These are phyloP conservation scores for Penicillium freii DNA, from an alignment of 2,329 filamentous ascomycete genomes.

Conservation along the genomic window DNA sequence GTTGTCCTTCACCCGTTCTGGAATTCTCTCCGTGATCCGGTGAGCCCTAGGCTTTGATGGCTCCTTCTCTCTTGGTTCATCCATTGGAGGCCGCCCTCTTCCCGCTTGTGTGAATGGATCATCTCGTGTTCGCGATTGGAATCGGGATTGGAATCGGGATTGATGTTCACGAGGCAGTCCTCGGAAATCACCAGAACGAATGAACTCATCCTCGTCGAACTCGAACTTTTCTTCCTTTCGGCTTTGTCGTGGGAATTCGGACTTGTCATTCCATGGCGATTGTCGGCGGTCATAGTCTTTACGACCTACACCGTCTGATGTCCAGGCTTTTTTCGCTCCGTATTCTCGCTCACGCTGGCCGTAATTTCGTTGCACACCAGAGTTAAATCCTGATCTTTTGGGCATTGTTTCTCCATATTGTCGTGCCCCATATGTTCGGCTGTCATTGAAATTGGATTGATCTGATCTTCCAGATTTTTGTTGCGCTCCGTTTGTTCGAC, in stretches of 20 bases:
- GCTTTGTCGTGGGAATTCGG: neutral
- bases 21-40: slow-evolving; percentile 24
- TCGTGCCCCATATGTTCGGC: neutral
- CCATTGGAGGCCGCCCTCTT: neutral
- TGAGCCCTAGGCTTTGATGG: slow-evolving; percentile 16
- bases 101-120: neutral
- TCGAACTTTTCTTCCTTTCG: slow-evolving; percentile 4
- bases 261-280: neutral
- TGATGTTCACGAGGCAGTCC: slow-evolving; percentile 26
- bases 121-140: slow-evolving; percentile 3
- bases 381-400: neutral
- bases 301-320: neutral
- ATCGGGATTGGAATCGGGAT: slow-evolving; percentile 7
- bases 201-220: slow-evolving; percentile 34
- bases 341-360: neutral
- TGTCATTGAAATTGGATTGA: neutral
- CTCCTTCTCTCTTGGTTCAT: slow-evolving; percentile 9
- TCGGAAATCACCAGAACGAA: slow-evolving; percentile 32
- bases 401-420: neutral
- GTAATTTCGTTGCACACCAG: neutral
- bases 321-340: neutral
- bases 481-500: neutral
- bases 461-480: neutral
- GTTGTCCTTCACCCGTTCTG: slow-evolving; percentile 35
- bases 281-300: neutral